phyloP scores from a whole-genome alignment of 176 grass and related monocot species.

The Stipa capillata region DNA sequence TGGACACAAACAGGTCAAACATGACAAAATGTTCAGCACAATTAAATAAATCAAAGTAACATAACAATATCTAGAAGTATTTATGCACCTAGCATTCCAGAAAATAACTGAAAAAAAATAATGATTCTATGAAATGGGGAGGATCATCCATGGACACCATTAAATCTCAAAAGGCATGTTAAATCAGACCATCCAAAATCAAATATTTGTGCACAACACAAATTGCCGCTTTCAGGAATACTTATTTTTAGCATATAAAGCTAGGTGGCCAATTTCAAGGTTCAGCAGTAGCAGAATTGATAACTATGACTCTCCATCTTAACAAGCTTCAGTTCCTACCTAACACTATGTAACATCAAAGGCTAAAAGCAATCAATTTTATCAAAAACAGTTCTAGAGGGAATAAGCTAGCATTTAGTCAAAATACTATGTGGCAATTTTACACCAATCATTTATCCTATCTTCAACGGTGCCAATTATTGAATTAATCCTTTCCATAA shows the following conservation, averaged over 20 bases:
- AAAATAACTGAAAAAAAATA: neutral
- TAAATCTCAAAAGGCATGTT: neutral
- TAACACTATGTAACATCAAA: neutral
- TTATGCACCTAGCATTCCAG: neutral
- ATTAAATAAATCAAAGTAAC: neutral
- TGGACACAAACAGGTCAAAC: constrained; percentile 20
- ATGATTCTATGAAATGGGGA: neutral
- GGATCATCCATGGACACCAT: neutral
- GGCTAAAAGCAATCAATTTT: neutral
- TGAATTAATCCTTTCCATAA: neutral
- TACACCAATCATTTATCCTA: neutral
- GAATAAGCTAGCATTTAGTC: neutral
- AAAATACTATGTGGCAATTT: neutral
- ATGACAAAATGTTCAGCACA: neutral
- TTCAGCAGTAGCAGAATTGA: neutral
- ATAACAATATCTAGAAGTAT: neutral
- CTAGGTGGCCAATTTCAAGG: neutral
- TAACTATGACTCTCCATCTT: neutral
- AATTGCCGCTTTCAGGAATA: neutral
- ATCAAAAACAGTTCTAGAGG: neutral
- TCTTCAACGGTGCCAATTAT: neutral
- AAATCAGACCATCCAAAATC: neutral
- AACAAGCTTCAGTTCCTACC: neutral
- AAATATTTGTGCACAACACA: neutral
- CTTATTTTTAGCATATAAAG: neutral